Evolutionary conservation across 208 protist species (phyloP).

Genomic region (Angomonas ambiguus): DNA sequence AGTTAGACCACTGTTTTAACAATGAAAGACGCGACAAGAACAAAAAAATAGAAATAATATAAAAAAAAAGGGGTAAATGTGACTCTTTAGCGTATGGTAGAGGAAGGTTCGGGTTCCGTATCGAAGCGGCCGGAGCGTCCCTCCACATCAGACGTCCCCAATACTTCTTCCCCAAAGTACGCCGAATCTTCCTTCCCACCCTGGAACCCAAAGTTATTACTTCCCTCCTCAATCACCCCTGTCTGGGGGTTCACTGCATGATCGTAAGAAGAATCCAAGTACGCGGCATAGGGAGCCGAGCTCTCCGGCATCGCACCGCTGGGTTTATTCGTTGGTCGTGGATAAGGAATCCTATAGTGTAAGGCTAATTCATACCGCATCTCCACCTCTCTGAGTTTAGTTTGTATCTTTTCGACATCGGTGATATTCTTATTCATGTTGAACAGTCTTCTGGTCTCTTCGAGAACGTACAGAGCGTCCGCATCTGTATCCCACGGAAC

Average conservation of each 20-base stretch:
- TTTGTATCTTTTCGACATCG: conserved; percentile 52
- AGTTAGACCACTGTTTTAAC: not conserved
- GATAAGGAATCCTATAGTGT: conserved; percentile 87
- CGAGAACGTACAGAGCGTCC: conserved; percentile 82
- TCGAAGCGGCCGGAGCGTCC: conserved; percentile 30
- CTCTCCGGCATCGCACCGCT: conserved; percentile 78
- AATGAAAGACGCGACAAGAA: conserved; percentile 8
- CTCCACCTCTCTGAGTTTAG: conserved; percentile 86
- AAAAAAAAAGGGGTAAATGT: not conserved
- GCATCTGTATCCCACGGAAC: conserved; percentile 79
- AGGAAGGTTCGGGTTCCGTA: conserved; percentile 30
- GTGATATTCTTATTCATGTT: conserved; percentile 51
- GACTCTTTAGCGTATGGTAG: conserved; percentile 11
- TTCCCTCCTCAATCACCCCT: conserved; percentile 62
- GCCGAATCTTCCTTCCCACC: conserved; percentile 23
- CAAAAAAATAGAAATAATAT: conserved; percentile 19
- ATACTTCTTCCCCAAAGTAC: conserved; percentile 51
- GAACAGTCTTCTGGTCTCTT: conserved; percentile 78
- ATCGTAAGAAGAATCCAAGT: conserved; percentile 86
- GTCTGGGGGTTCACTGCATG: conserved; percentile 64
- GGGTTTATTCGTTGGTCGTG: conserved; percentile 71
- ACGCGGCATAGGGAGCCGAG: conserved; percentile 68
- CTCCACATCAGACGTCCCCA: conserved; percentile 43
- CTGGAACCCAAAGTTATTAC: conserved; percentile 60
- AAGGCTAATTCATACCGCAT: conserved; percentile 84